Evolutionary conservation across 441 rosid species (phyloP).

Genomic region (Erysimum cheiri): DNA sequence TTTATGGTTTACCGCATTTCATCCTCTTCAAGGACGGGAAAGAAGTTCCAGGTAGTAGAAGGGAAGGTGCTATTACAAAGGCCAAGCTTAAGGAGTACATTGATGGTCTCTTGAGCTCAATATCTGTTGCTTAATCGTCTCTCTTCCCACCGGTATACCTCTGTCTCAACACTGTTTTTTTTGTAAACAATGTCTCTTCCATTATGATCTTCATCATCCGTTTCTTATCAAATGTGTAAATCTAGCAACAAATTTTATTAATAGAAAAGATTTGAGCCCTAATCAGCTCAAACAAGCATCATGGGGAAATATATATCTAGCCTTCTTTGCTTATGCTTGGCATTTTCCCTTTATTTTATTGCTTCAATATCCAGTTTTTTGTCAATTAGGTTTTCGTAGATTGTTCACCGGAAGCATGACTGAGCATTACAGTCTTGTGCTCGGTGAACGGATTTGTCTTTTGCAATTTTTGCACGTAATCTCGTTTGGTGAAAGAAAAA

Average conservation of each 20-base stretch:
- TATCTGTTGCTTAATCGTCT: constrained; percentile 52
- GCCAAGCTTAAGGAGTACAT: constrained; percentile 70
- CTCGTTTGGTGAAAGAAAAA: constrained; percentile 23
- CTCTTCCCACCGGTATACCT: constrained; percentile 24
- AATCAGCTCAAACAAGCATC: constrained; percentile 5
- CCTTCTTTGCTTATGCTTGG: constrained; percentile 3
- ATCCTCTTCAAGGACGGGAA: constrained; percentile 74
- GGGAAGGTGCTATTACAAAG: constrained; percentile 84
- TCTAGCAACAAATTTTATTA: constrained; percentile 14
- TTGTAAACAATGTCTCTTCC: constrained; percentile 24
- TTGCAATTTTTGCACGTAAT: background rate
- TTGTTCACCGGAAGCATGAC: constrained; percentile 5
- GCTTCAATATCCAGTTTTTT: background rate
- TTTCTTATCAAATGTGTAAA: constrained; percentile 23
- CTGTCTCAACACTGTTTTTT: constrained; percentile 24
- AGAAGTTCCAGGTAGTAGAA: constrained; percentile 73
- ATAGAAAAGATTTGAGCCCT: constrained; percentile 29
- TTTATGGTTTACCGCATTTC: constrained; percentile 77
- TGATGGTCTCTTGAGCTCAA: constrained; percentile 55
- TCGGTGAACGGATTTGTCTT: background rate
- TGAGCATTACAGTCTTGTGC: constrained; percentile 9
- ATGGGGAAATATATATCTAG: background rate
- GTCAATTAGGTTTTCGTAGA: constrained; percentile 21
- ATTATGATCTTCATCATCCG: background rate
- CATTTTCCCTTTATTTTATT: background rate